Evolutionary conservation across 768 basidiomycete genomes (phyloP).

Genomic region (Cystoderma amianthinum): DNA sequence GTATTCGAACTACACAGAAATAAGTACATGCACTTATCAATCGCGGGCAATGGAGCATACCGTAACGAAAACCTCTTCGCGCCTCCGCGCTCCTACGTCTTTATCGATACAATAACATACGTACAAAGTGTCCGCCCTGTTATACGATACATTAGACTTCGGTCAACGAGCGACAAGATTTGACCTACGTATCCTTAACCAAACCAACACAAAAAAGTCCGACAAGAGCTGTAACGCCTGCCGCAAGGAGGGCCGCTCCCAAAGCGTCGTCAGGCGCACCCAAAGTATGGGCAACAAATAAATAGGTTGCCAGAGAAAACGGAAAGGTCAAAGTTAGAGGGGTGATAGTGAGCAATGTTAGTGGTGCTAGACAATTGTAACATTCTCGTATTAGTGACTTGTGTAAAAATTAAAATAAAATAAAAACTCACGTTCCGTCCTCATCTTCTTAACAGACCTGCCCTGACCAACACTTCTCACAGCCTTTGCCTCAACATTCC

Average conservation of each 20-base stretch:
- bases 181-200: conserved; percentile 56
- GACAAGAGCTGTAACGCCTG: conserved; percentile 73
- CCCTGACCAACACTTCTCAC: conserved; percentile 17
- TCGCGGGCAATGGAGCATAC: too few species aligned
- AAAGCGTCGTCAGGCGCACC: conserved; percentile 66
- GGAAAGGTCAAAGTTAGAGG: conserved; percentile 78
- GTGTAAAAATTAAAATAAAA: neutral
- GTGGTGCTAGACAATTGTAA: conserved; percentile 34
- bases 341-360: conserved; percentile 70
- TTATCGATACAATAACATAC: conserved; percentile 46
- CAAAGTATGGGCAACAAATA: conserved; percentile 84
- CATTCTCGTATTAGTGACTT: too few species aligned
- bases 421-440: conserved; percentile 47
- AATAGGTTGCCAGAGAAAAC: conserved; percentile 74
- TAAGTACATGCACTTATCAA: too few species aligned
- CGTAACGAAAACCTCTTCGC: conserved; percentile 34
- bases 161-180: neutral
- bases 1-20: conserved; percentile 32
- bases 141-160: neutral
- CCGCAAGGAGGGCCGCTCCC: conserved; percentile 69
- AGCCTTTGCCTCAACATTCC: conserved; percentile 4
- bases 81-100: conserved; percentile 28
- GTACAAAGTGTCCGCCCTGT: conserved; percentile 36
- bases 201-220: conserved; percentile 80
- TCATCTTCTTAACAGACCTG: conserved; percentile 34